phyloP scores from a whole-genome alignment of 257 asterid species.

The Voacanga thouarsii region DNA sequence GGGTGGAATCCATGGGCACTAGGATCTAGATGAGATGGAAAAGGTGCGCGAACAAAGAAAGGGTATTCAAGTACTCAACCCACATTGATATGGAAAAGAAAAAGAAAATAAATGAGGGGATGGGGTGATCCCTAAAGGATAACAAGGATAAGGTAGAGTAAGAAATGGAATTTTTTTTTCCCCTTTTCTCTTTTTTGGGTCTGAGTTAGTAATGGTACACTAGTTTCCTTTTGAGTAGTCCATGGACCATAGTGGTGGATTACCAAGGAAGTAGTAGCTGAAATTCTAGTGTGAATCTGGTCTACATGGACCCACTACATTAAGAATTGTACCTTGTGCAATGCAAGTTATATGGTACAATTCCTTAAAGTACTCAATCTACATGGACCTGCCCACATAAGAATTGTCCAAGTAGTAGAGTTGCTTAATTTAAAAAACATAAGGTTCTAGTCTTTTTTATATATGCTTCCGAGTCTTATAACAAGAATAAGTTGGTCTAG shows the following conservation, averaged over 20 bases:
- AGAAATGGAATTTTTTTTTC: too few species aligned
- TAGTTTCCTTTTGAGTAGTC: neutral
- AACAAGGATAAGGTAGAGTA: neutral
- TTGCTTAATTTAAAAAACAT: too few species aligned
- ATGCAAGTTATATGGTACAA: too few species aligned
- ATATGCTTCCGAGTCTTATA: neutral
- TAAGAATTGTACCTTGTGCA: too few species aligned
- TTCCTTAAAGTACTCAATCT: too few species aligned
- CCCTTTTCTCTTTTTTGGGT: neutral
- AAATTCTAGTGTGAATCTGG: too few species aligned
- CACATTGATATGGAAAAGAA: too few species aligned
- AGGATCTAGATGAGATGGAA: neutral
- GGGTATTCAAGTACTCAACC: neutral
- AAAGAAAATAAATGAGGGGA: neutral
- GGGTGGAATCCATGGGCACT: neutral
- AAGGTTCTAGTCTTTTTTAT: neutral
- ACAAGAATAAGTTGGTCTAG: neutral
- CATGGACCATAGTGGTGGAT: neutral
- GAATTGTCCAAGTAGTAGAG: too few species aligned
- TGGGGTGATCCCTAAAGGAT: neutral
- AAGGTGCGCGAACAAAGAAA: neutral
- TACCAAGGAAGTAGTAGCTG: neutral
- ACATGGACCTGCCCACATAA: too few species aligned
- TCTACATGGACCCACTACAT: too few species aligned
- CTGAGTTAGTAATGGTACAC: neutral